Conservation (phyloP, 148 eudicot genomes). For the Camellia lanceoleosa region DNA sequence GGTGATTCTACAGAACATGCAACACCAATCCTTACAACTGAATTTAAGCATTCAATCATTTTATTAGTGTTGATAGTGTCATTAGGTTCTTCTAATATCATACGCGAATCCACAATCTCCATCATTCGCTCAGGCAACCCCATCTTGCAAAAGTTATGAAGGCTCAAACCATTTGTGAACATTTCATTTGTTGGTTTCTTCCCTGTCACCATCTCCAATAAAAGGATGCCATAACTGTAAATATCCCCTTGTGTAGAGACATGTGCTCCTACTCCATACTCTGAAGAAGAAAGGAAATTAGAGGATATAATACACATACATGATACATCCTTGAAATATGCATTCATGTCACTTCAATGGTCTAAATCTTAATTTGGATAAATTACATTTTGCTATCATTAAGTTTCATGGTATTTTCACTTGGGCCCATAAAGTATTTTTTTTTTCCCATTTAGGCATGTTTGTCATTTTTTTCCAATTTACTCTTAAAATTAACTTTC, state of each 20-base stretch:
- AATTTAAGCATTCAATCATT: not conserved
- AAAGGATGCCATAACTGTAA: not conserved
- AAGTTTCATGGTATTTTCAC: too few relatives aligned
- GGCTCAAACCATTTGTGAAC: not conserved
- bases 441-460: too few relatives aligned
- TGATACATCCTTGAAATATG: too few relatives aligned
- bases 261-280: conserved; percentile 6
- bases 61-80: not conserved
- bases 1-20: conserved; percentile 11
- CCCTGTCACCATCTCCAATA: not conserved
- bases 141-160: not conserved
- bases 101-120: not conserved
- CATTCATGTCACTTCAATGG: too few relatives aligned
- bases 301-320: not conserved
- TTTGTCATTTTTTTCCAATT: too few relatives aligned
- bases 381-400: too few relatives aligned
- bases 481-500: too few relatives aligned
- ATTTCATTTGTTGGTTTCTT: not conserved
- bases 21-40: not conserved
- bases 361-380: too few relatives aligned
- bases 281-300: not conserved
- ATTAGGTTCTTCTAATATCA: not conserved
- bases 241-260: not conserved
- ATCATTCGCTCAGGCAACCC: conserved; percentile 2
- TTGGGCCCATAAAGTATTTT: too few relatives aligned